Evolutionary conservation across 495 filamentous ascomycete genomes (phyloP), one percentile per base, ranked within the genome.

Genomic region (Lineolata rhizophorae): DNA sequence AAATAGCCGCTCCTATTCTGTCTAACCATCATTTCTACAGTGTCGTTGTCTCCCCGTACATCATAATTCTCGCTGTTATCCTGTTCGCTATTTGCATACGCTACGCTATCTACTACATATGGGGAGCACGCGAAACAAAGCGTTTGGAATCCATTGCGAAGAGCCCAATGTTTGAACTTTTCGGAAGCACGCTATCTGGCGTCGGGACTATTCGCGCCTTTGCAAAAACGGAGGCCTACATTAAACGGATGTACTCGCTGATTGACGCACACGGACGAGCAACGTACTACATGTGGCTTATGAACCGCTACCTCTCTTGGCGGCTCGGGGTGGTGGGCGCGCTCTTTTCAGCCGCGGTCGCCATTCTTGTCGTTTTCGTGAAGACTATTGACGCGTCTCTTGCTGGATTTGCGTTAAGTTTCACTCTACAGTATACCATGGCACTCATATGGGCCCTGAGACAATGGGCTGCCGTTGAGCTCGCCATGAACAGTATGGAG

Each of bases 401-500:
- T 13, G 81, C 81, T 6, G 81, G 81, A 0, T 91, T 91, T 37
- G 77, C 78, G 8, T 51, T 82, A 25, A 52, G 47, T 26, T 75
- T 71, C 36, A 62, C 60, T 1, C 57, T 64, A 27, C 59, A 70
- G 36, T 69, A 60, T 39, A 55, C 60, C 1, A 29, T 34, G 35
- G 43, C 52, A 18, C 51, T 81, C 34, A 66, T 69, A 37, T 67
- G 63, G 62, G 57, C 61, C 0, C 56, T 77, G 19, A 59, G 72
- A 0, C 48, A 61, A 10, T 77, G 73, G 43, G 61, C 70, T 3
- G 67, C 67, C 34, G 44, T 72, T 0, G 80, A 91, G 40, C 55
- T 87, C 5, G 66, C 75, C 41, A 85, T 91, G 77, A 91, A 87
- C 37, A 67, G 77, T 13, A 70, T 73, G 0, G 81, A 91, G 54